phyloP scores from a whole-genome alignment of 192 early-diverging fungal species.

The Backusella australiensis region DNA sequence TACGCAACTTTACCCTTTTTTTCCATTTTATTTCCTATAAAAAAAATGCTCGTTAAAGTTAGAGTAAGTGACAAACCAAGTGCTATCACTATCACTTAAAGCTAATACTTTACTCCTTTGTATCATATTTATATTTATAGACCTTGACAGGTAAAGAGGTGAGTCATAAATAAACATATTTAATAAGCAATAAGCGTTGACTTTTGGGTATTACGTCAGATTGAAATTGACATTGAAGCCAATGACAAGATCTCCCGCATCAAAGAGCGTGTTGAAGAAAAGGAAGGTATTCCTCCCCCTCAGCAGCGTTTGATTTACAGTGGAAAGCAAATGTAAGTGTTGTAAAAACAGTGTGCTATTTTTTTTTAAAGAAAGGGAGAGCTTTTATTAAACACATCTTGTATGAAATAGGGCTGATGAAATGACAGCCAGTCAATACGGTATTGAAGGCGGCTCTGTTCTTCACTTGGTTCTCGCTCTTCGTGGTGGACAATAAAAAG shows the following conservation, averaged over 20 bases:
- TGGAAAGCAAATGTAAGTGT: conserved; percentile 87
- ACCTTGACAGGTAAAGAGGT: conserved; percentile 89
- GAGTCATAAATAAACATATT: conserved; percentile 19
- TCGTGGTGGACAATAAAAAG: conserved; percentile 71
- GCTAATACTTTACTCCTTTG: background rate
- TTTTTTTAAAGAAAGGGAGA: background rate
- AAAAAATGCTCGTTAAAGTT: conserved; percentile 74
- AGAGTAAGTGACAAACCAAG: conserved; percentile 48
- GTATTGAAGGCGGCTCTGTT: conserved; percentile 75
- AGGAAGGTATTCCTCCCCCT: conserved; percentile 95
- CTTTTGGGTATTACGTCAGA: conserved; percentile 47
- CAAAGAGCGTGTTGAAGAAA: conserved; percentile 92
- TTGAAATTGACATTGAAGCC: conserved; percentile 87
- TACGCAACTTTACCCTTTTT: background rate
- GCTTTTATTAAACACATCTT: conserved; percentile 2
- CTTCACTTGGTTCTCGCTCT: conserved; percentile 94
- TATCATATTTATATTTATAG: conserved; percentile 45
- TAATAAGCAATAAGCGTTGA: background rate
- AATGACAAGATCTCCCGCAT: conserved; percentile 80
- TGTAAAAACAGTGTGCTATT: background rate
- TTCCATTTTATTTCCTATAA: background rate
- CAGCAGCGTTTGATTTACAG: conserved; percentile 96
- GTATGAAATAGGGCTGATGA: conserved; percentile 68
- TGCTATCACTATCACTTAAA: background rate
- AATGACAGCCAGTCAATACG: conserved; percentile 63